These are phyloP conservation scores for Phytopythium helicoides DNA, from an alignment of 352 stramenopile species.

Conservation along the genomic window DNA sequence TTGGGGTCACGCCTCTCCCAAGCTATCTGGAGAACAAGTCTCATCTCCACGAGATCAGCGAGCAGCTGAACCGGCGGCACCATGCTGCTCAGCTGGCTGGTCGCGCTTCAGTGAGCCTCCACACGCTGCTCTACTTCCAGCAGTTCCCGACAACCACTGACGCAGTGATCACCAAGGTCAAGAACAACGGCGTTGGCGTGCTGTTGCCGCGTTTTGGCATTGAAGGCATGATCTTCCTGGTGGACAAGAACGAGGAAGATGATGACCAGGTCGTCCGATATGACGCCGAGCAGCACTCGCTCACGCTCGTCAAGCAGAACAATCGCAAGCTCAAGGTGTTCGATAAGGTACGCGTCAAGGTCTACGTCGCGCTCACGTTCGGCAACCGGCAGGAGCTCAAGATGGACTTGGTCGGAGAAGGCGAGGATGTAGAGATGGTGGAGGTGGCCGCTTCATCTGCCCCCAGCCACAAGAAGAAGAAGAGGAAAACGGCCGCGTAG, in stretches of 20 bases:
- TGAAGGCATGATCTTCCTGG: constrained; percentile 94
- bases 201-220: constrained; percentile 98
- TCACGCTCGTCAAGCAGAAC: constrained; percentile 55
- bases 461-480: not conserved
- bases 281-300: constrained; percentile 48
- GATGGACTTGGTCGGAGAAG: constrained; percentile 67
- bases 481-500: not conserved
- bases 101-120: constrained; percentile 94
- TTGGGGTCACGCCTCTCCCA: constrained; percentile 94
- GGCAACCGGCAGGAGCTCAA: constrained; percentile 84
- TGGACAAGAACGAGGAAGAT: constrained; percentile 65
- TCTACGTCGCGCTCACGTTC: constrained; percentile 74
- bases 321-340: constrained; percentile 73
- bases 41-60: constrained; percentile 94
- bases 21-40: constrained; percentile 92
- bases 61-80: constrained; percentile 98
- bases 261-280: constrained; percentile 55
- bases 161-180: constrained; percentile 95
- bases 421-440: constrained; percentile 13
- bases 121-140: constrained; percentile 98
- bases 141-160: constrained; percentile 78
- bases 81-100: constrained; percentile 95
- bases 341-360: constrained; percentile 73
- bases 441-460: not conserved
- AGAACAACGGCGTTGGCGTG: constrained; percentile 94